Conservation (phyloP, 805 yeast genomes). For the Starmerella cellae region DNA sequence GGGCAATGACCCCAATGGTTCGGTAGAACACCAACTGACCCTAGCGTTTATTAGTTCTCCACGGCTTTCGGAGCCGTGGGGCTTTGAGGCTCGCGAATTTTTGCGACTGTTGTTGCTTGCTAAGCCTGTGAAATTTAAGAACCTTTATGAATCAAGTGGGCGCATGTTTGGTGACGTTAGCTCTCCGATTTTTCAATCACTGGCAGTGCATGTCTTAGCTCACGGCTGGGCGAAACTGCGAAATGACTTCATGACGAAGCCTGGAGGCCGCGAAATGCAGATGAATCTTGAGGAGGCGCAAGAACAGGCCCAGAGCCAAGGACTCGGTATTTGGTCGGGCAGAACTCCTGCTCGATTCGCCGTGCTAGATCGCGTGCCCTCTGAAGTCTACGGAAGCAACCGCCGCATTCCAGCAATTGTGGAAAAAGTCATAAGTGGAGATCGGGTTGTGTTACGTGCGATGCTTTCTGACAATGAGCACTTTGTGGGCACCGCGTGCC, state of each 20-base stretch:
- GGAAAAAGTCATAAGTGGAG: conserved; percentile 69
- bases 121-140: conserved; percentile 45
- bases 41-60: conserved; percentile 55
- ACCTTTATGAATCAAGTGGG: conserved; percentile 36
- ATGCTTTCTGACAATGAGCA: conserved; percentile 39
- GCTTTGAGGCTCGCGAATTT: conserved; percentile 48
- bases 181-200: conserved; percentile 48
- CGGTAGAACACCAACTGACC: conserved; percentile 47
- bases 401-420: conserved; percentile 46
- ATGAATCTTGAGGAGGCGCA: conserved; percentile 26
- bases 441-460: conserved; percentile 52
- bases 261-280: conserved; percentile 34
- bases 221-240: conserved; percentile 53
- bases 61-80: conserved; percentile 34
- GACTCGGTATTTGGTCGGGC: conserved; percentile 44
- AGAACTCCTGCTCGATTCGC: conserved; percentile 10
- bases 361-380: conserved; percentile 18
- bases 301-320: conserved; percentile 37
- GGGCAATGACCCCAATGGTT: conserved; percentile 15
- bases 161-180: conserved; percentile 62
- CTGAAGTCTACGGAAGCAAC: conserved; percentile 19
- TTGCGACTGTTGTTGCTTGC: conserved; percentile 53
- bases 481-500: conserved; percentile 42
- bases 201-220: conserved; percentile 42
- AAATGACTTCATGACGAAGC: conserved; percentile 34